Evolutionary conservation across 1,284 basidiomycete species (phyloP).

Genomic region (Chalciporus sp.): DNA sequence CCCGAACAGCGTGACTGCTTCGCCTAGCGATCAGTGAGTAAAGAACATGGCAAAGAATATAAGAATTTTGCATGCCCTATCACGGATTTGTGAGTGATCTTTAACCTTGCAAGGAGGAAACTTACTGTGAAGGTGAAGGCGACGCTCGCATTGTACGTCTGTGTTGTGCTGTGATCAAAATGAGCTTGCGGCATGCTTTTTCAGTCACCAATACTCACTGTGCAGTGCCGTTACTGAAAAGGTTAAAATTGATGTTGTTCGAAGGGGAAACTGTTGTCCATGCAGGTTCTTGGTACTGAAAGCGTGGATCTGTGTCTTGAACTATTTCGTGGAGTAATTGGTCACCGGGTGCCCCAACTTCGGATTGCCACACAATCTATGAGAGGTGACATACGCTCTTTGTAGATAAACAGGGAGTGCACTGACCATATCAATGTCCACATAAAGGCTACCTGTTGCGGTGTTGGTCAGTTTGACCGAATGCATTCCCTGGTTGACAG

Average conservation of each 20-base stretch:
- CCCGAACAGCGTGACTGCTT: conserved; percentile 31
- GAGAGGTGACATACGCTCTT: background rate
- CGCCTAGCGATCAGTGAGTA: conserved; percentile 22
- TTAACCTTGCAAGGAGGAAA: background rate
- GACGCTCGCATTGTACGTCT: conserved; percentile 24
- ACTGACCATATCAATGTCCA: conserved; percentile 39
- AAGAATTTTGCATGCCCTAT: conserved; percentile 24
- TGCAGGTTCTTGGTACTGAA: conserved; percentile 29
- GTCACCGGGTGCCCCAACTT: conserved; percentile 26
- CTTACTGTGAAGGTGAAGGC: conserved; percentile 36
- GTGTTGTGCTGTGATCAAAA: conserved; percentile 26
- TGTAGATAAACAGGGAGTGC: background rate
- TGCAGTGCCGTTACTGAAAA: conserved; percentile 34
- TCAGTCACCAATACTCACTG: conserved; percentile 31
- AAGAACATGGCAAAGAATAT: background rate
- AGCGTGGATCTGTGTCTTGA: conserved; percentile 32
- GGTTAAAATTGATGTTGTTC: conserved; percentile 16
- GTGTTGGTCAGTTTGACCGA: conserved; percentile 34
- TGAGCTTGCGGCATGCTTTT: background rate
- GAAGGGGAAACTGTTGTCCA: conserved; percentile 23
- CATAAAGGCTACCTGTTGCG: conserved; percentile 17
- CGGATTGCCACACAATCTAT: conserved; percentile 34
- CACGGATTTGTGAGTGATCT: background rate
- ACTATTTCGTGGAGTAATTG: conserved; percentile 21
- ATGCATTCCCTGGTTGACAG: conserved; percentile 32